phyloP scores from a whole-genome alignment of 2,329 filamentous ascomycete species.

The Pezicula carpinea region DNA sequence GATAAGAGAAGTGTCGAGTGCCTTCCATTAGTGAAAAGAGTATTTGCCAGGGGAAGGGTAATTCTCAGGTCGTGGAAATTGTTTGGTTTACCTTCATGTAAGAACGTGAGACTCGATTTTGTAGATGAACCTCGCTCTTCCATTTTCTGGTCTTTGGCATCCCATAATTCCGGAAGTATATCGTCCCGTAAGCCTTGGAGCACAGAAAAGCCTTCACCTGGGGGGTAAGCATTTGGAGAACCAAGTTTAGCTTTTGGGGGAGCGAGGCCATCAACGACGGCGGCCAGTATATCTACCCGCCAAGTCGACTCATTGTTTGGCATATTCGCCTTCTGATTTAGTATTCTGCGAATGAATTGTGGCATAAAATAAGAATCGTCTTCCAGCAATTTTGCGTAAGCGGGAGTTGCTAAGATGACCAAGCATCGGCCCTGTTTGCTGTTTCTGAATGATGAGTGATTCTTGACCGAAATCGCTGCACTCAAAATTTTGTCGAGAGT shows the following conservation, averaged over 20 bases:
- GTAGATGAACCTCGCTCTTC: conserved; percentile 4
- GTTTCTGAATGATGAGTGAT: background rate
- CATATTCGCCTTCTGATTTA: conserved; percentile 2
- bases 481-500: too few species aligned
- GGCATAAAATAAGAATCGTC: conserved; percentile 24
- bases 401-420: conserved; percentile 29
- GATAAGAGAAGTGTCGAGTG: conserved; percentile 52
- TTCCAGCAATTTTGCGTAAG: conserved; percentile 25
- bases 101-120: conserved; percentile 19
- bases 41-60: conserved; percentile 68
- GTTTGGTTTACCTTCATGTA: background rate
- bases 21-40: conserved; percentile 67
- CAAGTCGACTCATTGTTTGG: too few species aligned
- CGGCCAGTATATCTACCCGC: conserved; percentile 46
- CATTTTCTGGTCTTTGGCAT: conserved; percentile 4
- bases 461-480: background rate
- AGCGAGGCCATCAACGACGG: conserved; percentile 51
- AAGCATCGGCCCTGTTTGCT: conserved; percentile 13
- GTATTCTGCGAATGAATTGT: conserved; percentile 12
- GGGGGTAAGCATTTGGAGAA: background rate
- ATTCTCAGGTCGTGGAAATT: background rate
- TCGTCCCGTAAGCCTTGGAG: conserved; percentile 37
- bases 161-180: conserved; percentile 45
- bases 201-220: conserved; percentile 44
- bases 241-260: conserved; percentile 23